phyloP scores from a whole-genome alignment of 495 filamentous ascomycete genomes.

The Podospora fimiseda region DNA sequence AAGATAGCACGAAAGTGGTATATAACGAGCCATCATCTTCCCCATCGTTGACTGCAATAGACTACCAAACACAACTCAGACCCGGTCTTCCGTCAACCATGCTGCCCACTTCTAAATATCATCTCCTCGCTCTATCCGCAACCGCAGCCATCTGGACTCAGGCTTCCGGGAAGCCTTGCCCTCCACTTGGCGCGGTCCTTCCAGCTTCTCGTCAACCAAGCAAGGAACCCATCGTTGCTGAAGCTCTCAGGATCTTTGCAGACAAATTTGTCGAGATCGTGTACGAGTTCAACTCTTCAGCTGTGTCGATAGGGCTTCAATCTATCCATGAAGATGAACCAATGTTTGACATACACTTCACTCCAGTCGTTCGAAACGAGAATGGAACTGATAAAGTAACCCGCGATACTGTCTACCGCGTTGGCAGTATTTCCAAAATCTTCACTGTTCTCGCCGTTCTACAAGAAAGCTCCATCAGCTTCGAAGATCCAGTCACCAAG shows the following conservation, averaged over 20 bases:
- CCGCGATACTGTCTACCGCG: not conserved
- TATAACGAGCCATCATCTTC: no score
- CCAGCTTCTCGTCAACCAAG: not conserved
- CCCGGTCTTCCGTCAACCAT: not conserved
- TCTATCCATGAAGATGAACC: not conserved
- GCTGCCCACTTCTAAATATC: not conserved
- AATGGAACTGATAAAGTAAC: not conserved
- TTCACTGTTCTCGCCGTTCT: not conserved
- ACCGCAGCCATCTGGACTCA: not conserved
- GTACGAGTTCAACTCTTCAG: not conserved
- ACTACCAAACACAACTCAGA: no score
- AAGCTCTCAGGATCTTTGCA: not conserved
- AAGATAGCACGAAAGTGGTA: no score
- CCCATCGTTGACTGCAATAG: no score
- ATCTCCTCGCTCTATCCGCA: not conserved
- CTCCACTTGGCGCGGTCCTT: not conserved
- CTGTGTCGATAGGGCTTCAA: not conserved
- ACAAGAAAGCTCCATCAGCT: not conserved
- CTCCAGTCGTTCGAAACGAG: not conserved
- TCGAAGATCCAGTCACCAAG: not conserved
- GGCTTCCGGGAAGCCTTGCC: slow-evolving; percentile 1
- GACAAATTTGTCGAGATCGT: not conserved
- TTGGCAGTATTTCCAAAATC: not conserved
- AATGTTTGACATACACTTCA: not conserved
- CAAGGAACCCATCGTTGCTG: not conserved